Percentiles rank a stretch among this genome's conserved stretches.
phyloP scores from a whole-genome alignment of 495 filamentous ascomycete genomes.

The Lichina pygmaea region DNA sequence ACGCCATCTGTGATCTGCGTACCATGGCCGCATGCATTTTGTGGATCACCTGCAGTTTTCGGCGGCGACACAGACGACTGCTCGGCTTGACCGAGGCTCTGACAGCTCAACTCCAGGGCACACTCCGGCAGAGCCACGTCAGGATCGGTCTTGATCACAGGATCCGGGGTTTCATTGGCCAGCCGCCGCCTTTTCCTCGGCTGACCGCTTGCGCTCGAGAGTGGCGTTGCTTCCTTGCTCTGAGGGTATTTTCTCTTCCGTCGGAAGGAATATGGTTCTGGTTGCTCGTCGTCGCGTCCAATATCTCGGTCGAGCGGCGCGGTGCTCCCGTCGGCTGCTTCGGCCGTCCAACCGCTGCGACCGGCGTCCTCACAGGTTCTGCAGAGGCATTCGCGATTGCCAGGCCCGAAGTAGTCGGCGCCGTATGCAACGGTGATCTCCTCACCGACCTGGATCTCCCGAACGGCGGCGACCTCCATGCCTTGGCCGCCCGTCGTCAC shows the following conservation, averaged over 20 bases:
- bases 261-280: constrained; percentile 6
- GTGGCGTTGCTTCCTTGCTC: not conserved
- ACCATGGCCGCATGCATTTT: no score
- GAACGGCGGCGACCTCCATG: constrained; percentile 60
- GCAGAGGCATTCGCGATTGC: constrained; percentile 91
- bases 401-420: constrained; percentile 82
- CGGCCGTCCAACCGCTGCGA: constrained; percentile 53
- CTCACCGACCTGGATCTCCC: constrained; percentile 62
- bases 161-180: no score
- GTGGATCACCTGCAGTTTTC: no score
- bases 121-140: no score
- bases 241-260: constrained; percentile 7
- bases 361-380: constrained; percentile 51
- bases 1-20: no score
- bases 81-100: no score
- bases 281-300: constrained; percentile 1
- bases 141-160: no score
- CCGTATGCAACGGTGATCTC: constrained; percentile 93
- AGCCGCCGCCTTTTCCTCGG: no score
- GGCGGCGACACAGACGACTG: no score
- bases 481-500: constrained; percentile 58
- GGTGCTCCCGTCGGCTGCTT: constrained; percentile 6
- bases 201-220: no score
- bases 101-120: no score
- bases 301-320: not conserved